Evolutionary conservation across 208 protist species (phyloP), one percentile per base, ranked within the genome.

Genomic region (Trypanosoma congolense): DNA sequence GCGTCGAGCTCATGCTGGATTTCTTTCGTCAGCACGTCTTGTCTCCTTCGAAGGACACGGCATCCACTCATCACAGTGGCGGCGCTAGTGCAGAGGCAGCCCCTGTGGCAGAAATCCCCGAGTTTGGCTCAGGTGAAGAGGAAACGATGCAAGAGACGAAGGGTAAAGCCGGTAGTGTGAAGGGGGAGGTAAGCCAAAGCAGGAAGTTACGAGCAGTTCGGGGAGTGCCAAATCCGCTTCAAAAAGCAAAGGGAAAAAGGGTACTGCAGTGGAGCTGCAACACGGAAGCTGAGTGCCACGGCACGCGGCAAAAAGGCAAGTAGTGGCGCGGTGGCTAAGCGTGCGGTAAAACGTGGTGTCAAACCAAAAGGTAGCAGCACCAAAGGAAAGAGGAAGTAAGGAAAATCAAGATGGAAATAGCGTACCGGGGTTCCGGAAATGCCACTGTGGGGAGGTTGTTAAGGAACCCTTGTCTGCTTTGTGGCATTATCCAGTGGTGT

Each of bases 1-100:
- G 87, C 6, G 87, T 94, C 26, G 75, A 90, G 67, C 63, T 92
- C 26, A 68, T 94, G 2, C 59, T 90, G 26, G 83, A 94, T 60
- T 87, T 75, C 67, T 60, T 90, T 19, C 74, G 80, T 29, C 45
- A 48, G 42, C 12, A 24, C 42, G 42, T 46, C 42, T 9, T 46
- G 42, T 5, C 42, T 46, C 21, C 21, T 51, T 51, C 29, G 22
- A 66, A 65, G 24, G 63, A 61, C 45, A 36, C 45, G 50, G 56
- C 4, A 16, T 18, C 22, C 10, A 8, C 38, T 54, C 31, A 40
- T 6, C 9, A 21, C 53, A 33, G 49, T 18, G 29, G n/a, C 10
- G 9, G 12, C 33, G 33, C 9, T 38, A 12, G 12, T 38, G 33
- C 33, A 12, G 33, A 38, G 12, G 33, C 6, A 12, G 6, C 33